phyloP scores from a whole-genome alignment of 2,329 filamentous ascomycete genomes.

The Colletotrichum zoysiae region DNA sequence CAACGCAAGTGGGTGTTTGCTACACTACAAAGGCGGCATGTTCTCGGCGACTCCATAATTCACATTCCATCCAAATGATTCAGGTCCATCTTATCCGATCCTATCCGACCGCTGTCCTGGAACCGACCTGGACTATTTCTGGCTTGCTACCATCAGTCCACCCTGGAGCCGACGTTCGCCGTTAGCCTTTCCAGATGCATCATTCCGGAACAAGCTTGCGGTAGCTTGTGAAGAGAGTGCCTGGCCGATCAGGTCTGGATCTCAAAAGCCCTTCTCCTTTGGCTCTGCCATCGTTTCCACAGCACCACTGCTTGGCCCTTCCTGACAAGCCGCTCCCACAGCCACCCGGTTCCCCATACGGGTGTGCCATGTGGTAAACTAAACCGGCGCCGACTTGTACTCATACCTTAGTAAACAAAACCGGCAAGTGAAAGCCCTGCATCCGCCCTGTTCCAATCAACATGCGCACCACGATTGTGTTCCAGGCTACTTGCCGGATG shows the following conservation, averaged over 20 bases:
- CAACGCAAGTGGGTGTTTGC: constrained; percentile 2
- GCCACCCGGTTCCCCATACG: constrained; percentile 9
- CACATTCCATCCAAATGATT: constrained; percentile 20
- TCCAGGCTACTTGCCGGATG: constrained; percentile 8
- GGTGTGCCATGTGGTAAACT: constrained; percentile 7
- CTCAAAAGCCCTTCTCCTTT: constrained; percentile 12
- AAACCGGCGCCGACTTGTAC: background rate
- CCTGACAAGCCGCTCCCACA: background rate
- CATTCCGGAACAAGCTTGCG: constrained; percentile 20
- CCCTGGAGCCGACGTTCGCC: background rate
- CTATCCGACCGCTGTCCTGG: constrained; percentile 17
- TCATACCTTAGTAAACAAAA: background rate
- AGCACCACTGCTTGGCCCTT: background rate
- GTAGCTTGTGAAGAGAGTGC: constrained; percentile 20
- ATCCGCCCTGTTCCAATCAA: background rate
- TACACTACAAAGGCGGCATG: constrained; percentile 3
- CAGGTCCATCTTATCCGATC: constrained; percentile 28
- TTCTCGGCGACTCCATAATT: constrained; percentile 28
- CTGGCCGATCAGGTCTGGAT: constrained; percentile 34
- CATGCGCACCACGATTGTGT: constrained; percentile 6
- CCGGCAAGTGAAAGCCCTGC: background rate
- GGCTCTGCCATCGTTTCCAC: constrained; percentile 5
- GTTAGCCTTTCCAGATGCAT: constrained; percentile 19
- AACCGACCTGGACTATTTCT: constrained; percentile 18
- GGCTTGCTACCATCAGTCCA: constrained; percentile 19